Base-by-base conservation (phyloP, 495 filamentous ascomycete species). In the Penicillium cosmopolitanum region DNA sequence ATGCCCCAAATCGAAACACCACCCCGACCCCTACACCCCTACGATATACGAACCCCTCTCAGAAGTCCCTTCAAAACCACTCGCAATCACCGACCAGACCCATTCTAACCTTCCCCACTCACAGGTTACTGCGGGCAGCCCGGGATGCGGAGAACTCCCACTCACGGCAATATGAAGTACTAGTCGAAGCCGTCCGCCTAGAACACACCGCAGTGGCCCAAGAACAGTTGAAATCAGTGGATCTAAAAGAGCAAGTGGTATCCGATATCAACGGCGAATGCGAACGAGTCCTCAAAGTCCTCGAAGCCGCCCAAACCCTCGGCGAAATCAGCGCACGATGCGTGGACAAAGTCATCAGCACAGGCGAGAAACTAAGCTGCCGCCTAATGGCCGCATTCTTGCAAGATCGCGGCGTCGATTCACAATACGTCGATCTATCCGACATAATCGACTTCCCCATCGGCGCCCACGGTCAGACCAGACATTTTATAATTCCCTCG, bases 281-380 rank as follows among this genome's bases (percentile, higher is more conserved):
- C 68, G 79, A 78, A 42, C 74, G 75, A 33, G 78, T 90, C 43
- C 73, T 79, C 21, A 82, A 79, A 60, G 77, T 89, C 25, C 72
- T 91, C 35, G 81, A 84, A 54, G 84, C 85, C 5, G 82, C 86
- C 21, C 74, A 82, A 68, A 82, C 79, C 9, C 69, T 88, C 21
- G 83, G 82, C 25, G 84, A 93, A 68, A 89, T 97, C 64, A 92
- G 90, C 69, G 82, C 86, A 2, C 83, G 89, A 58, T 90, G 87
- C 23, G 91, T 94, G 69, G 94, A 99, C 69, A 88, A 90, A 58
- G 90, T 99, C 16, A 85, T 98, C 40, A 92, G 91, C 68, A 89
- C 92, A 47, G 95, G 95, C 18, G 95, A 99, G 78, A 97, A 97
- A 73, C 77, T 99, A 31, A 91, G 90, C 71, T 96, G 92, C 73